phyloP scores from a whole-genome alignment of 176 grass and related monocot species.

The Carex cristatella region DNA sequence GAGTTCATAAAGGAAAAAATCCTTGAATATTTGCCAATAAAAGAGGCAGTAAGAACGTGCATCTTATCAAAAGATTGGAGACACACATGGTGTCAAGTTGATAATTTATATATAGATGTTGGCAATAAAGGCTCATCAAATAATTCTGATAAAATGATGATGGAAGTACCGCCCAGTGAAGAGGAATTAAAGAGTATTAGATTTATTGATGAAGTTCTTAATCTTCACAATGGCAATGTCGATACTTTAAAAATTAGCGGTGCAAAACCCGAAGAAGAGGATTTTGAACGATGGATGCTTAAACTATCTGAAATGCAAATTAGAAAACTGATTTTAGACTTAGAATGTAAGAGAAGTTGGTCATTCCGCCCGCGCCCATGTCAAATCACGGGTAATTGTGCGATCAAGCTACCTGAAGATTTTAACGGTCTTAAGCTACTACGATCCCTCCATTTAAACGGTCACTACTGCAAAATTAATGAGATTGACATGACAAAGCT shows the following conservation, averaged over 20 bases:
- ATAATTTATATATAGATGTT: neutral
- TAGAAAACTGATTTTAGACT: neutral
- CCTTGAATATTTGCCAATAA: slow-evolving; percentile 11
- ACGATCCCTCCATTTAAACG: neutral
- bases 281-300: neutral
- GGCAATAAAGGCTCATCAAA: neutral
- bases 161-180: neutral
- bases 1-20: slow-evolving; percentile 6
- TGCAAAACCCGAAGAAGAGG: neutral
- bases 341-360: neutral
- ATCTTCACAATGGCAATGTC: neutral
- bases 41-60: neutral
- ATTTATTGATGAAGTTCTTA: neutral
- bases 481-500: neutral
- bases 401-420: neutral
- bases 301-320: neutral
- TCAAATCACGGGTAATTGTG: neutral
- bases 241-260: neutral
- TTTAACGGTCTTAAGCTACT: neutral
- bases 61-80: neutral
- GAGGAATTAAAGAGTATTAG: neutral
- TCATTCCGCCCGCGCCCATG: neutral
- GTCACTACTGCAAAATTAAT: neutral
- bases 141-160: neutral
- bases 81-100: neutral